Percentiles rank a stretch among this genome's conserved stretches.
Conservation (phyloP, 768 basidiomycete species). For the Austroboletus festivus region DNA sequence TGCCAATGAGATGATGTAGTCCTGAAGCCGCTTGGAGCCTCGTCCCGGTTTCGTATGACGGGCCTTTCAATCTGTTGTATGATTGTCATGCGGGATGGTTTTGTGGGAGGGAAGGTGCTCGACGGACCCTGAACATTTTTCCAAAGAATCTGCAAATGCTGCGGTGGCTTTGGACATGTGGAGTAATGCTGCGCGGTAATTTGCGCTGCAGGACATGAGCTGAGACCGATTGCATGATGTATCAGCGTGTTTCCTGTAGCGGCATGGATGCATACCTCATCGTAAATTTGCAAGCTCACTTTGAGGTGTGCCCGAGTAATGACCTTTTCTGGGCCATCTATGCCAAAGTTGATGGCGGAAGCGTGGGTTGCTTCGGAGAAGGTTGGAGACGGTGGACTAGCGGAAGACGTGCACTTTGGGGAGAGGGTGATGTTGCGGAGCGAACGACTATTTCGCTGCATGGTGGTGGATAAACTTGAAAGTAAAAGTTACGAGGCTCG, state of each 20-base stretch:
- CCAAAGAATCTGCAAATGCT: slow-evolving; percentile 82
- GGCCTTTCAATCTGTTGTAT: slow-evolving; percentile 65
- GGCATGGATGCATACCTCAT: slow-evolving; percentile 61
- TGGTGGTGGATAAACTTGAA: slow-evolving; percentile 25
- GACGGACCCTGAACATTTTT: slow-evolving; percentile 75
- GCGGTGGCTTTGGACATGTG: slow-evolving; percentile 82
- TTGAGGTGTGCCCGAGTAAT: slow-evolving; percentile 80
- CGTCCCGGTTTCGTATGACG: slow-evolving; percentile 75
- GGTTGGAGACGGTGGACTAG: slow-evolving; percentile 75
- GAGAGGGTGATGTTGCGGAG: slow-evolving; percentile 53
- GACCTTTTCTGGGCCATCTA: slow-evolving; percentile 73
- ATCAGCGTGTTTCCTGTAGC: slow-evolving; percentile 6
- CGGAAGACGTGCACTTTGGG: slow-evolving; percentile 43
- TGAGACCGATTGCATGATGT: slow-evolving; percentile 34
- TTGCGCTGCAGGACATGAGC: slow-evolving; percentile 73
- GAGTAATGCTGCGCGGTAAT: slow-evolving; percentile 77
- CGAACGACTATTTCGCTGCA: slow-evolving; percentile 55
- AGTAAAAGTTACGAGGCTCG: no score
- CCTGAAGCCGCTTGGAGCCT: slow-evolving; percentile 84
- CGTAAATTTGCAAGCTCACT: slow-evolving; percentile 73
- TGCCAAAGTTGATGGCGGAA: slow-evolving; percentile 74
- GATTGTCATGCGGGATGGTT: not conserved
- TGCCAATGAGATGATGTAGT: slow-evolving; percentile 86
- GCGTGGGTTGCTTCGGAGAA: slow-evolving; percentile 79
- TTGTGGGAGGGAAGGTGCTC: not conserved